Evolutionary conservation across 345 rosid species (phyloP).

Genomic region (Cochlearia excelsa): DNA sequence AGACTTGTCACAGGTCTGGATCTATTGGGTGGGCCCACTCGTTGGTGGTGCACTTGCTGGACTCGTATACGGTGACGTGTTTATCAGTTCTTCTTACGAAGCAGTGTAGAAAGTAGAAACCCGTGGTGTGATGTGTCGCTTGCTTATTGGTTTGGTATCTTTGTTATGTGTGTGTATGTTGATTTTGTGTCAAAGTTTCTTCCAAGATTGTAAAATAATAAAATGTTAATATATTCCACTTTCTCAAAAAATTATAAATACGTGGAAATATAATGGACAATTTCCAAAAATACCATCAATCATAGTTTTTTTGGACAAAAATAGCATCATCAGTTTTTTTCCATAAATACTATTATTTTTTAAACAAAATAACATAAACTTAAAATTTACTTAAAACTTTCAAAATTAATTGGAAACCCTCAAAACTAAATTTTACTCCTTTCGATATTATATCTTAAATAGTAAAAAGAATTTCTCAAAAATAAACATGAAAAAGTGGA

Average conservation of each 20-base stretch:
- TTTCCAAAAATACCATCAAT: too few relatives aligned
- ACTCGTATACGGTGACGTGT: constrained; percentile 67
- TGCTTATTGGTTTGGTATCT: constrained; percentile 26
- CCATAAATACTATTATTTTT: too few relatives aligned
- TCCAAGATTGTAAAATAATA: constrained; percentile 22
- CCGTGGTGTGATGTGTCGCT: constrained; percentile 7
- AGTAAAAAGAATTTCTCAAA: too few relatives aligned
- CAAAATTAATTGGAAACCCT: too few relatives aligned
- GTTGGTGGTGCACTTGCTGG: constrained; percentile 85
- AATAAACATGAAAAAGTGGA: too few relatives aligned
- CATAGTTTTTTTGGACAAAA: too few relatives aligned
- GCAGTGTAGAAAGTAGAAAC: constrained; percentile 37
- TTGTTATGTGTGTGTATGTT: constrained; percentile 9
- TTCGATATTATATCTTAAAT: too few relatives aligned
- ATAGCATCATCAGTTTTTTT: too few relatives aligned
- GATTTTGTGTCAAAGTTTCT: constrained; percentile 5
- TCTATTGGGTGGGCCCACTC: constrained; percentile 83
- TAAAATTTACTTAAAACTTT: too few relatives aligned
- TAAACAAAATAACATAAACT: too few relatives aligned
- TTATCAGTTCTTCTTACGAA: constrained; percentile 60
- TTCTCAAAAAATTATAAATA: neutral
- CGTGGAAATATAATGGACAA: too few relatives aligned
- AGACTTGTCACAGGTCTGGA: constrained; percentile 63
- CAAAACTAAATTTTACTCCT: too few relatives aligned
- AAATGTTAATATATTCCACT: constrained; percentile 1